Base-by-base conservation (phyloP, 768 basidiomycete genomes). In the Trametes punicea region DNA sequence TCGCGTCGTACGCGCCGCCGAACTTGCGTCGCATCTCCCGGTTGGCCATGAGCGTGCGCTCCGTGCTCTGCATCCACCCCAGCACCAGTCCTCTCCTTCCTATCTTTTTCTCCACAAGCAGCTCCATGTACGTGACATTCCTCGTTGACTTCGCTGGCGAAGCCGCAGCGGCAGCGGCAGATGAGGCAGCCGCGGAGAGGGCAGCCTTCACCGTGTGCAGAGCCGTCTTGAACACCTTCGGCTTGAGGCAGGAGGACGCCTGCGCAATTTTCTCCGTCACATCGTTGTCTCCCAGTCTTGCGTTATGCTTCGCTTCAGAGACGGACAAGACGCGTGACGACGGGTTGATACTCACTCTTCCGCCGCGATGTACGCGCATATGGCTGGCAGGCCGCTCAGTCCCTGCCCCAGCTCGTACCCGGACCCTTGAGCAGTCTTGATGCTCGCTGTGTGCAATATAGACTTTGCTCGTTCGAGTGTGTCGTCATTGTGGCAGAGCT, bases 321-420 rank as follows among this genome's bases (percentile, higher is more conserved):
- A 6, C 9, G 5, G 3, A 38, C 16, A 9, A 10, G n/a, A 13
- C 47, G 33, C 40, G 20, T 36, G 3, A 23, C 18, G 26, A 26
- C 2, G 18, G 1, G 29, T 5, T 16, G 25, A n/a, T 4, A 55
- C 64, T 39, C 55, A 81, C 81, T 70, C 67, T 67, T 75, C 69
- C 6, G 79, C 81, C 21, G 81, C 80, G 44, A 83, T 64, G 49
- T 73, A 72, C 25, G 79, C 76, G 58, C 80, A 82, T 27, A 80
- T 75, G 5, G 81, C 79, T 16, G 78, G 72, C 27, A 81, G 53
- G 20, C 77, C 81, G 3, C 68, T 67, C 2, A 64, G 66, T 13
- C 69, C 69, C 20, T 73, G 57, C 3, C 75, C 72, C 3, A 81
- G 56, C 18, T 76, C 71, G 50, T 72, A 73, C 6, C 82, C 82